phyloP scores from a whole-genome alignment of 495 filamentous ascomycete species.

The Penicillium cinerascens region DNA sequence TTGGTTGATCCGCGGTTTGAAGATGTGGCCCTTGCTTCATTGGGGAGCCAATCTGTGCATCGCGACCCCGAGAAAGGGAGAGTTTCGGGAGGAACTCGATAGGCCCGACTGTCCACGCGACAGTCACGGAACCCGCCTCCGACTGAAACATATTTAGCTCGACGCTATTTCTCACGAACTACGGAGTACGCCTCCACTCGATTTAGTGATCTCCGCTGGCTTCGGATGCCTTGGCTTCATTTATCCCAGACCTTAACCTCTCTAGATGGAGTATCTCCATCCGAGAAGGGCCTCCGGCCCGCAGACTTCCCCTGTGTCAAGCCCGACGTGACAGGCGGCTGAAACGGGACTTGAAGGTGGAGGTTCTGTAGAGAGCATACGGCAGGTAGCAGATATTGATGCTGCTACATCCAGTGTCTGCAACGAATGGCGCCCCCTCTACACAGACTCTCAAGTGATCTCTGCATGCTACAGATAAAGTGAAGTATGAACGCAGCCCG shows the following conservation, averaged over 20 bases:
- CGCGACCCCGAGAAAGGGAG: no score
- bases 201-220: not conserved
- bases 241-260: slow-evolving; percentile 18
- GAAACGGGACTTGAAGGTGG: not conserved
- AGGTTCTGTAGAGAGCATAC: not conserved
- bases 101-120: not conserved
- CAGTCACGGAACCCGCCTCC: not conserved
- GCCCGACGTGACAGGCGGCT: not conserved
- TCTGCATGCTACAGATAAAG: slow-evolving; percentile 3
- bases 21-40: slow-evolving; percentile 11
- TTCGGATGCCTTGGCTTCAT: slow-evolving; percentile 15
- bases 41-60: slow-evolving; percentile 9
- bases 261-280: slow-evolving; percentile 3
- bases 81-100: no score
- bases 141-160: slow-evolving; percentile 1
- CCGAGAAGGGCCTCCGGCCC: not conserved
- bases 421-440: not conserved
- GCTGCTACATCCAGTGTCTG: not conserved
- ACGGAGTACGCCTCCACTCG: not conserved
- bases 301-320: not conserved
- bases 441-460: not conserved
- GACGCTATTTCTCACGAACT: not conserved
- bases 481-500: not conserved
- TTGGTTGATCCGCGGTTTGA: slow-evolving; percentile 14
- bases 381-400: not conserved